Evolutionary conservation across 306 rosid genomes (phyloP).

Genomic region (Cucurbita ficifolia): DNA sequence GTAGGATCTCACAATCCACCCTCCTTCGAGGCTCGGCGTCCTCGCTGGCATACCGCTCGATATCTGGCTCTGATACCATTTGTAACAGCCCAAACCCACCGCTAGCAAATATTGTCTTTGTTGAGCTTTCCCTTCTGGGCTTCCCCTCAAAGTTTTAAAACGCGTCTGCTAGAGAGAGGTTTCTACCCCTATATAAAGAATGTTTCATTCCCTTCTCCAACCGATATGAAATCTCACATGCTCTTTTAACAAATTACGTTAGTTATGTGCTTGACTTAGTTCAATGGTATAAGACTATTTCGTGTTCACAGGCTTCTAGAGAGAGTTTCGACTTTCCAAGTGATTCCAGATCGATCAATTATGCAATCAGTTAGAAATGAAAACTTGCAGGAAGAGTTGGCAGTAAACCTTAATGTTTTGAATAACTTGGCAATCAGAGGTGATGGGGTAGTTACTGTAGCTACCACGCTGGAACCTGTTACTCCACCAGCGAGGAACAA

Average conservation of each 20-base stretch:
- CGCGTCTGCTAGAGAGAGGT: too few species aligned
- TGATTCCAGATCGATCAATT: not conserved
- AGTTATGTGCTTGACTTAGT: not conserved
- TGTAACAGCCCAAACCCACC: too few species aligned
- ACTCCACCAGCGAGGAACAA: conserved; percentile 85
- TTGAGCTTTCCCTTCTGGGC: too few species aligned
- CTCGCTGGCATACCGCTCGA: too few species aligned
- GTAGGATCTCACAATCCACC: too few species aligned
- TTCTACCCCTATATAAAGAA: too few species aligned
- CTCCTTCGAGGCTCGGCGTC: too few species aligned
- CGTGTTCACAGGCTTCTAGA: not conserved
- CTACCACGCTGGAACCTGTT: conserved; percentile 90
- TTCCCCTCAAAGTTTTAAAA: too few species aligned
- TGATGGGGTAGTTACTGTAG: conserved; percentile 83
- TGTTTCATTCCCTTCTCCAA: too few species aligned
- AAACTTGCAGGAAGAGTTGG: not conserved
- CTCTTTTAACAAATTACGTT: not conserved
- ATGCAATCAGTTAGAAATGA: not conserved
- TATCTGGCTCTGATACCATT: too few species aligned
- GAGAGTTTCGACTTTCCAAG: not conserved
- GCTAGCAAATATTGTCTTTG: too few species aligned
- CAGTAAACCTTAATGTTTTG: conserved; percentile 52
- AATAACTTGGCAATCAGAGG: conserved; percentile 37
- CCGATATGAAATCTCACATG: not conserved
- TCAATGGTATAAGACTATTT: not conserved